Percentiles rank a stretch among this genome's conserved stretches.
phyloP scores from a whole-genome alignment of 768 basidiomycete genomes.

The Psilocybe cubensis region DNA sequence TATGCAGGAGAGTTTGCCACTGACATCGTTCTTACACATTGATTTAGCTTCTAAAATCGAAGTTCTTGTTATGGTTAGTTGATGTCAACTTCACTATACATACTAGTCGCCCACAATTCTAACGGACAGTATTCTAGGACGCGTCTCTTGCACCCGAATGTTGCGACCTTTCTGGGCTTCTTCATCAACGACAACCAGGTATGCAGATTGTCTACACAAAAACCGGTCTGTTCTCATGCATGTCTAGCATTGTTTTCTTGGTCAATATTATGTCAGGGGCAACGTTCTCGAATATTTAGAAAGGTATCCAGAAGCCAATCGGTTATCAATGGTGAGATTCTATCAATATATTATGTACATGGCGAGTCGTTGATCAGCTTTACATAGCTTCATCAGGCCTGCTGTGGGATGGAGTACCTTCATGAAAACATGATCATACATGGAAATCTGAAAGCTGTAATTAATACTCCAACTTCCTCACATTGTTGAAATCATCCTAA shows the following conservation, averaged over 20 bases:
- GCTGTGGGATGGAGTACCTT: slow-evolving; percentile 5
- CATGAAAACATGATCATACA: slow-evolving; percentile 2
- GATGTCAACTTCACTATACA: neutral
- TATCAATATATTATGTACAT: neutral
- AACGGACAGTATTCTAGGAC: neutral
- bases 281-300: slow-evolving; percentile 2
- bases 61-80: neutral
- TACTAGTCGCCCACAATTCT: neutral
- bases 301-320: slow-evolving; percentile 1
- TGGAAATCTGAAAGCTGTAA: slow-evolving; percentile 3
- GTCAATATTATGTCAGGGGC: neutral
- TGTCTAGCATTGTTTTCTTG: neutral
- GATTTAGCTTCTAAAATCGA: neutral
- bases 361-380: neutral
- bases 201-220: neutral
- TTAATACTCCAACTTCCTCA: neutral
- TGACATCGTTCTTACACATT: neutral
- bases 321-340: neutral
- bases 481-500: too few relatives aligned
- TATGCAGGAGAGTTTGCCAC: neutral
- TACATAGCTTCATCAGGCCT: slow-evolving; percentile 2
- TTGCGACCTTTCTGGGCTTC: neutral
- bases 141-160: neutral
- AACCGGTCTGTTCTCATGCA: neutral
- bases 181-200: neutral